phyloP scores from a whole-genome alignment of 2,329 filamentous ascomycete genomes.

The Stagonosporopsis vannaccii region DNA sequence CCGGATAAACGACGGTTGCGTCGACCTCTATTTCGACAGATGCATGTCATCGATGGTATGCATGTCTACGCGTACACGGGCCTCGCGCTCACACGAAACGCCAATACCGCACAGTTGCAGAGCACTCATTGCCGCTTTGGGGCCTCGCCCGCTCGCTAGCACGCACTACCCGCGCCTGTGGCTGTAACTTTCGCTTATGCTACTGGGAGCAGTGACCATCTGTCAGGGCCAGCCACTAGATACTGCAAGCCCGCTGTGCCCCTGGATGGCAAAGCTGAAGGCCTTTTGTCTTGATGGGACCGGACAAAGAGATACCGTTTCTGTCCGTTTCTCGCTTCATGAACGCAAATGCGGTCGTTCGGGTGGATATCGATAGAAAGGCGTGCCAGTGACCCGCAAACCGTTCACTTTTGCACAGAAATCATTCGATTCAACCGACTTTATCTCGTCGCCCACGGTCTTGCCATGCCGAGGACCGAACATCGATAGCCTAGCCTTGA shows the following conservation, averaged over 20 bases:
- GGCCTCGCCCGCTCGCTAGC: neutral
- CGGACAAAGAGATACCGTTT: neutral
- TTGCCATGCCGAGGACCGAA: neutral
- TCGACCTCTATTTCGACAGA: slow-evolving; percentile 4
- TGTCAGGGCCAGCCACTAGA: slow-evolving; percentile 2
- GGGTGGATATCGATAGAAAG: slow-evolving; percentile 8
- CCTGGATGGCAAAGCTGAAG: slow-evolving; percentile 2
- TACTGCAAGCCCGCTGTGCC: neutral
- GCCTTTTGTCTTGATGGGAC: neutral
- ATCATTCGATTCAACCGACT: slow-evolving; percentile 1
- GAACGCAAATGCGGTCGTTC: neutral
- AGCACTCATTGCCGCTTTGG: neutral
- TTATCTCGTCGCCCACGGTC: neutral
- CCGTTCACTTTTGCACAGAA: neutral
- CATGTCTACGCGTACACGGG: neutral
- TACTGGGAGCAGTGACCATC: neutral
- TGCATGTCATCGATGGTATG: slow-evolving; percentile 11
- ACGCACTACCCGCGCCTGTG: neutral
- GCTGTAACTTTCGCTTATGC: slow-evolving; percentile 7
- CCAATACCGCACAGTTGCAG: neutral
- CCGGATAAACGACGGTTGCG: neutral
- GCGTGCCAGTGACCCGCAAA: slow-evolving; percentile 2
- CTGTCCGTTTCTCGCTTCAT: neutral
- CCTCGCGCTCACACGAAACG: neutral
- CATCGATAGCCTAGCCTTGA: slow-evolving; percentile 2